These are phyloP conservation scores for Aspergillus sparsus DNA, from an alignment of 495 filamentous ascomycete genomes.

Conservation along the genomic window DNA sequence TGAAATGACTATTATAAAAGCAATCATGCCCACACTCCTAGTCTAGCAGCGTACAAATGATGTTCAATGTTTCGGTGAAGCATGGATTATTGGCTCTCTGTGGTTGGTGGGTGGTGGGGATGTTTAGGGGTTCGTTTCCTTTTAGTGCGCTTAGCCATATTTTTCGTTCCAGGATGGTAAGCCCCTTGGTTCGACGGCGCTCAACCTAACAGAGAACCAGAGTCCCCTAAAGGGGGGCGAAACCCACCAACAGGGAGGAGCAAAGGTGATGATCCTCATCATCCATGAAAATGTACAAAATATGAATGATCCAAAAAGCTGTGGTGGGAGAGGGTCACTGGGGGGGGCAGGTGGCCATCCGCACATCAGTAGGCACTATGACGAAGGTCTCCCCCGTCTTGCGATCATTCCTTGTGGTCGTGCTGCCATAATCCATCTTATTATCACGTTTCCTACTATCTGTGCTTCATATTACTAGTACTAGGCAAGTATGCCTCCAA, in stretches of 20 bases:
- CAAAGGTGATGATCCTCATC: slow-evolving; percentile 30
- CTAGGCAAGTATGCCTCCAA: background rate
- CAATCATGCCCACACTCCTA: background rate
- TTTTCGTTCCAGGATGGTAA: slow-evolving; percentile 19
- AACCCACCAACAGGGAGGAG: slow-evolving; percentile 23
- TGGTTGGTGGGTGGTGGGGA: slow-evolving; percentile 17
- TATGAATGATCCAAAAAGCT: slow-evolving; percentile 6
- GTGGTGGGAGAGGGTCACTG: background rate
- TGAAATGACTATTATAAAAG: no score
- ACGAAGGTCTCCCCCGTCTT: background rate
- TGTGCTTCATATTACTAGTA: background rate
- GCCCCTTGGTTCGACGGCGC: slow-evolving; percentile 24
- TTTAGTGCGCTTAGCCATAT: slow-evolving; percentile 16
- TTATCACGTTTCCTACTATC: background rate
- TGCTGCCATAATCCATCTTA: background rate
- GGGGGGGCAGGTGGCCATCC: background rate
- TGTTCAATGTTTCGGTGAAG: slow-evolving; percentile 20
- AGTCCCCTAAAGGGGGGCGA: slow-evolving; percentile 9
- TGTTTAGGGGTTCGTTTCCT: slow-evolving; percentile 24
- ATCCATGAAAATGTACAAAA: slow-evolving; percentile 16
- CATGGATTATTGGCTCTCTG: slow-evolving; percentile 18
- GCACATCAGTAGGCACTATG: background rate
- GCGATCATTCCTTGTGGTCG: background rate
- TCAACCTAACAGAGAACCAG: slow-evolving; percentile 15
- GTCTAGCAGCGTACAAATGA: background rate